Conservation (phyloP, 2,329 filamentous ascomycete species). For the Sarocladium brachiariae region DNA sequence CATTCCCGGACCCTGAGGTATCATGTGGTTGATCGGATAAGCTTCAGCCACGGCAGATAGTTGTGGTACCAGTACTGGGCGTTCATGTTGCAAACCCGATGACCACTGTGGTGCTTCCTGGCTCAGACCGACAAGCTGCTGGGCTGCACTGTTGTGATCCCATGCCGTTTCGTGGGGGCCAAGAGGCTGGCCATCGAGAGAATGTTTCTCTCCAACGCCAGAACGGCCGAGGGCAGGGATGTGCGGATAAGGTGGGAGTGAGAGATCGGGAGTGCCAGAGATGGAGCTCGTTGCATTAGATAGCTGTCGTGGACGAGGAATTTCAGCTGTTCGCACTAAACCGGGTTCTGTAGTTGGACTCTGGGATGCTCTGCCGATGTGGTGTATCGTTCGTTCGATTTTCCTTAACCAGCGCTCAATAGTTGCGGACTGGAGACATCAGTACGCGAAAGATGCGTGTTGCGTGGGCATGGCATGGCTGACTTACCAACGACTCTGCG, state of each 20-base stretch:
- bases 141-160: constrained; percentile 21
- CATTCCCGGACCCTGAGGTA: background rate
- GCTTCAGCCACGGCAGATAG: constrained; percentile 16
- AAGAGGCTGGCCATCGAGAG: background rate
- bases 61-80: constrained; percentile 23
- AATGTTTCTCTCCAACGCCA: constrained; percentile 1
- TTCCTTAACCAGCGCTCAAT: constrained; percentile 33
- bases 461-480: no score
- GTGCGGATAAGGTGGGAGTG: background rate
- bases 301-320: constrained; percentile 14
- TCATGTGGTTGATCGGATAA: background rate
- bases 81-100: constrained; percentile 30
- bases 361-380: background rate
- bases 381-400: constrained; percentile 23
- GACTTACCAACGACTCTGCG: constrained; percentile 30
- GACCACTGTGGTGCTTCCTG: constrained; percentile 17
- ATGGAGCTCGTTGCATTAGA: constrained; percentile 8
- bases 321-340: background rate
- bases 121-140: constrained; percentile 17
- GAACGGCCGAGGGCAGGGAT: background rate
- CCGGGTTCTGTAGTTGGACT: background rate
- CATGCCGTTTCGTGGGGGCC: constrained; percentile 14
- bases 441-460: background rate
- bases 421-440: constrained; percentile 24
- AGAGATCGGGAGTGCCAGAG: background rate